phyloP scores from a whole-genome alignment of 2,329 filamentous ascomycete species.

The Metarhizium humberi region DNA sequence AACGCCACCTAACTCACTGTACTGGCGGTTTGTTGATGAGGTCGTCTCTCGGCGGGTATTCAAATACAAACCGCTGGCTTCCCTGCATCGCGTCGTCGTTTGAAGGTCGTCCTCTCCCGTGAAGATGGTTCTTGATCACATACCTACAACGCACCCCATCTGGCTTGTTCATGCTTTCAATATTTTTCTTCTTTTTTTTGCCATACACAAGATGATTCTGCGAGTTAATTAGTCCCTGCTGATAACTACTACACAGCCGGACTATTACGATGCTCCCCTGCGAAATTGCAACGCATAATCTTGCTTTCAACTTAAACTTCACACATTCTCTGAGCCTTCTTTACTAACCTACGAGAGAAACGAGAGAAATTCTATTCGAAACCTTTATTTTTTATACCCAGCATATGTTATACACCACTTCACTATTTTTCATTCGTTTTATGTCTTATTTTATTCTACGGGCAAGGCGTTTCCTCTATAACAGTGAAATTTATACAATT shows the following conservation, averaged over 20 bases:
- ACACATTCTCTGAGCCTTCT: neutral
- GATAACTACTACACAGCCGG: neutral
- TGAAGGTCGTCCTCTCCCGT: no score
- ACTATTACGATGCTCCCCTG: neutral
- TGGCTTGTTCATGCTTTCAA: neutral
- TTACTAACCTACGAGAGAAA: neutral
- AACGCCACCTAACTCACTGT: neutral
- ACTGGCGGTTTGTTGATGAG: neutral
- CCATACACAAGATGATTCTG: neutral
- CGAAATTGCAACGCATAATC: neutral
- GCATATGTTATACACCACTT: neutral
- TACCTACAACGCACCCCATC: no score
- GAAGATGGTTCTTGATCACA: no score
- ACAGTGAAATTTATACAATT: neutral
- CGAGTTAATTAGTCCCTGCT: neutral
- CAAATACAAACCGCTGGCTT: neutral
- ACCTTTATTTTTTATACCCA: neutral
- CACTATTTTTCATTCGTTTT: neutral
- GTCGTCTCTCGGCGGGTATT: neutral
- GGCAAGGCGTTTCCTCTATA: neutral
- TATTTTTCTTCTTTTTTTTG: neutral
- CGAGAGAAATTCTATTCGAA: neutral
- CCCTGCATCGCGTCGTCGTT: no score
- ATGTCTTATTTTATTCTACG: neutral
- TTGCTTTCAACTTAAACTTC: neutral